Conservation (phyloP, 2,329 filamentous ascomycete genomes). For the Xylariales sp. region DNA sequence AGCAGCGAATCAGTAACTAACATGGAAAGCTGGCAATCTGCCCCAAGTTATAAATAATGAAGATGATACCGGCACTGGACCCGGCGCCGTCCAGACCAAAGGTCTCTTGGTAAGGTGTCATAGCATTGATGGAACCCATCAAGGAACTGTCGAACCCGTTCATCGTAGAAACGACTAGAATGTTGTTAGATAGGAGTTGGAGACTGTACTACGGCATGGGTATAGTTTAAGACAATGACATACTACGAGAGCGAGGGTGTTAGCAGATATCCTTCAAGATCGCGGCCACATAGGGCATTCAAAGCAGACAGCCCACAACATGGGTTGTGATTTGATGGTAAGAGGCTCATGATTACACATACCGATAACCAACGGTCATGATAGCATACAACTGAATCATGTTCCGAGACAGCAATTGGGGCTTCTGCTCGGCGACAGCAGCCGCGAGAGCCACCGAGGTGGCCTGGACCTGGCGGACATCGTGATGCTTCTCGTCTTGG, state of each 20-base stretch:
- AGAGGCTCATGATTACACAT: too few relatives aligned
- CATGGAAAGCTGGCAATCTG: conserved; percentile 46
- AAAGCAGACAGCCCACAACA: too few relatives aligned
- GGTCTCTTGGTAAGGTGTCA: conserved; percentile 43
- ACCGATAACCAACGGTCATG: conserved; percentile 31
- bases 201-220: too few relatives aligned
- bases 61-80: conserved; percentile 39
- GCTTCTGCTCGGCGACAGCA: conserved; percentile 28
- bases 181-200: too few relatives aligned
- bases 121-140: conserved; percentile 47
- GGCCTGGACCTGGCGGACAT: conserved; percentile 27
- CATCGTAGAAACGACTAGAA: conserved; percentile 38
- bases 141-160: conserved; percentile 57
- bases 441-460: conserved; percentile 30
- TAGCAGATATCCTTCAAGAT: too few relatives aligned
- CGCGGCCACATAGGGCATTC: too few relatives aligned
- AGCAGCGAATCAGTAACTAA: conserved; percentile 6
- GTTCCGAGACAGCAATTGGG: conserved; percentile 24
- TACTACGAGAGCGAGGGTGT: too few relatives aligned
- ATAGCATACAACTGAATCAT: conserved; percentile 33
- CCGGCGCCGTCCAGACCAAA: conserved; percentile 44
- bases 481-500: conserved; percentile 19
- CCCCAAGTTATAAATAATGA: conserved; percentile 45
- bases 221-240: too few relatives aligned
- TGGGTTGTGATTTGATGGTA: too few relatives aligned